These are phyloP conservation scores for Xylaria sp. DNA, from an alignment of 2,329 filamentous ascomycete species.

Conservation along the genomic window DNA sequence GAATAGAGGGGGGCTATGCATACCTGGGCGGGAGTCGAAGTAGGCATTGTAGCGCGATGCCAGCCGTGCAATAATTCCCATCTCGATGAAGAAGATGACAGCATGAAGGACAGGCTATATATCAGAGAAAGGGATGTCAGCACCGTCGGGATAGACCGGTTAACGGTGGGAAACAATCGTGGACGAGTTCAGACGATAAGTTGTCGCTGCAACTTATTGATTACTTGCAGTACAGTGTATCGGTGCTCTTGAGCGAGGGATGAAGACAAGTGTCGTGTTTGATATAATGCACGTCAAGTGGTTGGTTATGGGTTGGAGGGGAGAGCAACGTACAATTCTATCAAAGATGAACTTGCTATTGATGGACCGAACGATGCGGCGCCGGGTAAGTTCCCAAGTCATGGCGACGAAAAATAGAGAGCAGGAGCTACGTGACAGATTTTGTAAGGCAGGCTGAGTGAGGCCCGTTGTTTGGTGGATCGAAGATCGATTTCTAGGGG, in stretches of 20 bases:
- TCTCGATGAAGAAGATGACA: conserved; percentile 86
- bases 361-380: conserved; percentile 71
- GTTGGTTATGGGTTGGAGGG: conserved; percentile 10
- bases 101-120: conserved; percentile 85
- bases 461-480: conserved; percentile 28
- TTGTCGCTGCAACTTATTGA: background rate
- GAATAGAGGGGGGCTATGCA: conserved; percentile 40
- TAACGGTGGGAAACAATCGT: background rate
- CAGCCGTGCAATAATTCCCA: conserved; percentile 84
- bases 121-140: conserved; percentile 19
- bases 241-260: background rate
- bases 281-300: background rate
- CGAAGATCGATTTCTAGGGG: conserved; percentile 22
- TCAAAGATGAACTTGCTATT: conserved; percentile 80
- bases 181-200: conserved; percentile 21
- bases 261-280: background rate
- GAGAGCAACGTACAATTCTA: conserved; percentile 69
- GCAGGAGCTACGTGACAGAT: background rate
- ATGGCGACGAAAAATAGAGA: conserved; percentile 53
- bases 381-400: conserved; percentile 68
- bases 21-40: conserved; percentile 89
- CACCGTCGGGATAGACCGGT: background rate
- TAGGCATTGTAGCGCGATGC: conserved; percentile 91
- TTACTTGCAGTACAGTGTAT: background rate
- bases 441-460: conserved; percentile 11